Conservation (phyloP, 805 yeast species). For the Nakazawaea ishiwadae region DNA sequence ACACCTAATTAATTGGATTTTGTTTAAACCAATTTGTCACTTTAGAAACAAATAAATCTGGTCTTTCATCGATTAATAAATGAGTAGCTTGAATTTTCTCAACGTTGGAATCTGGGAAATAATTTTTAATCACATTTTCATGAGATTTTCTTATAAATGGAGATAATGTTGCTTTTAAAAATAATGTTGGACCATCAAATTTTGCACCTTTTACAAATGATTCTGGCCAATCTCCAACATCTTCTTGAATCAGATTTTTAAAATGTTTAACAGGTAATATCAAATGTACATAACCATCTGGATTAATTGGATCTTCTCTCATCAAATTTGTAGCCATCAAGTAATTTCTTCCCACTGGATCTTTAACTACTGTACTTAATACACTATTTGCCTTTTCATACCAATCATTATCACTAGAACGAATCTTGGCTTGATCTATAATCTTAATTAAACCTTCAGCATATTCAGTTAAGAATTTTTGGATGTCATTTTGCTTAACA, state of each 20-base stretch:
- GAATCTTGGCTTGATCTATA: conserved; percentile 21
- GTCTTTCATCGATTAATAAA: conserved; percentile 37
- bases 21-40: conserved; percentile 12
- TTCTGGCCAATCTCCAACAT: conserved; percentile 30
- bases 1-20: conserved; percentile 14
- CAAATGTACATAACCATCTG: conserved; percentile 26
- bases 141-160: conserved; percentile 32
- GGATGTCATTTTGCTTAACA: conserved; percentile 28
- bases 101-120: conserved; percentile 21
- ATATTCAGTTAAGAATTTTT: conserved; percentile 28
- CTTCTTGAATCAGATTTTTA: conserved; percentile 21
- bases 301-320: conserved; percentile 24
- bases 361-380: conserved; percentile 23
- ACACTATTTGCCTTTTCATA: conserved; percentile 21
- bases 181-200: conserved; percentile 31
- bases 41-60: conserved; percentile 16
- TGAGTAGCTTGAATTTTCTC: conserved; percentile 29
- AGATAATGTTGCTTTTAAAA: conserved; percentile 40
- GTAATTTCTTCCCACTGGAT: conserved; percentile 17
- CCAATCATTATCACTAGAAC: conserved; percentile 24
- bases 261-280: conserved; percentile 28
- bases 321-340: conserved; percentile 36
- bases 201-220: conserved; percentile 17
- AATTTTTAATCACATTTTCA: conserved; percentile 19
- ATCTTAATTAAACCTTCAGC: conserved; percentile 36